Base-by-base conservation (phyloP, 2,329 filamentous ascomycete species). In the Rhinocladiella similis region DNA sequence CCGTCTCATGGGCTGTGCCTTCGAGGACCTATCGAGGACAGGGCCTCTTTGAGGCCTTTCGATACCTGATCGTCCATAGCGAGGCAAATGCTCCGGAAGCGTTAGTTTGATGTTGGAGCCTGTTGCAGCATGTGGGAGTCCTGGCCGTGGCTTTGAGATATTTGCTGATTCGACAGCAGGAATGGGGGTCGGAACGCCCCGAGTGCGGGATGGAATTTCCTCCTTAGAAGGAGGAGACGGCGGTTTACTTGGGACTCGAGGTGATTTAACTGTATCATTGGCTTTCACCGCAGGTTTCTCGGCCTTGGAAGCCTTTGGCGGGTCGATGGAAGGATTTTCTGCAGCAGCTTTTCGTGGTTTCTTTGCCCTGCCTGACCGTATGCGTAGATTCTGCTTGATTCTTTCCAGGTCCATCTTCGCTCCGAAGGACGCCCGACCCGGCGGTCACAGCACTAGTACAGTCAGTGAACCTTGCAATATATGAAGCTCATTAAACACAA, bases 351-450 rank as follows among this genome's bases (percentile, higher is more conserved):
- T 65, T 39, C 54, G 59, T 25, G 48, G n/a, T 39, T 61, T 64
- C 50, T 60, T 61, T 18, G 51, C 48, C 36, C 62, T 57, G 6
- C 63, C 60, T 35, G 63, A 63, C 18, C 63, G 62, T 41, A 65
- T 53, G 33, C 63, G 60, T n/a, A 65, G 58, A 46, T 57, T 63
- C 54, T 65, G 63, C 54, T 65, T 65, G 47, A 64, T 55, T 19
- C 62, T 47, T 43, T 65, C 63, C 43, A 65, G 47, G 48, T 65
- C 63, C 63, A 65, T 65, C 38, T 27, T 53, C n/a, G 12, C 18
- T 19, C 36, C 13, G n/a, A 3, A 19, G 14, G 6, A 47, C 22
- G 16, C 33, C 29, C 19, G 14, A 20, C n/a, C 33, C 10, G 7
- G 25, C n/a, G 27, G 27, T 12, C 27, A 33, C 27, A 41, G 14